Evolutionary conservation across 768 basidiomycete genomes (phyloP).

Genomic region (Wakefieldia striispora): DNA sequence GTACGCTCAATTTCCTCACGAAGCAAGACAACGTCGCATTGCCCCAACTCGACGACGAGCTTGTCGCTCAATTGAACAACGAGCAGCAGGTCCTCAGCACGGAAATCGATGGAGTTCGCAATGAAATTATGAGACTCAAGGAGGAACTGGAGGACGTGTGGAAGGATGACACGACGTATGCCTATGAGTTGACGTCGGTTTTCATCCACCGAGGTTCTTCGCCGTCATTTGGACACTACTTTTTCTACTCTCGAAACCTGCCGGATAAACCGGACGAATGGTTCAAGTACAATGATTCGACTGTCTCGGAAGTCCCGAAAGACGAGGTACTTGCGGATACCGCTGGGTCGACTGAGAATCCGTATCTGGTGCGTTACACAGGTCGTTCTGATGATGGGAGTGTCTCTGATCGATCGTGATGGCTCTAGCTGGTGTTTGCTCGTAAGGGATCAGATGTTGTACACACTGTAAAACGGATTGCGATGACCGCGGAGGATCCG

Average conservation of each 20-base stretch:
- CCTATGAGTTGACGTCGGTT: conserved; percentile 91
- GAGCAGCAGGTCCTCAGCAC: conserved; percentile 53
- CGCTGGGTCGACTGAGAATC: conserved; percentile 87
- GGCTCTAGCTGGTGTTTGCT: conserved; percentile 72
- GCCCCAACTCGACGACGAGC: conserved; percentile 58
- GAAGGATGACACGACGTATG: conserved; percentile 60
- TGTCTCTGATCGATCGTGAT: conserved; percentile 6
- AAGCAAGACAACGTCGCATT: conserved; percentile 42
- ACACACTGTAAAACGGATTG: conserved; percentile 74
- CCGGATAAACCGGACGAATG: conserved; percentile 79
- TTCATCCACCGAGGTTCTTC: conserved; percentile 92
- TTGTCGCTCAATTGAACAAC: conserved; percentile 46
- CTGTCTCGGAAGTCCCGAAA: conserved; percentile 71
- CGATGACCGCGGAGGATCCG: conserved; percentile 23
- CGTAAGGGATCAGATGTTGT: conserved; percentile 77
- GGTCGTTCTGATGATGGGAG: conserved; percentile 1
- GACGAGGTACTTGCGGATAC: conserved; percentile 87
- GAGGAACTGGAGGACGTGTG: conserved; percentile 71
- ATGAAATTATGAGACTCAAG: conserved; percentile 54
- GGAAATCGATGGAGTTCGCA: conserved; percentile 58
- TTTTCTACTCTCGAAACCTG: conserved; percentile 89
- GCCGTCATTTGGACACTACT: conserved; percentile 91
- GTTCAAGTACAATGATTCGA: conserved; percentile 97
- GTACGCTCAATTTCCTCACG: conserved; percentile 57
- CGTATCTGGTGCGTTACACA: conserved; percentile 67